Evolutionary conservation across 768 basidiomycete species (phyloP), one percentile per base, ranked within the genome.

Genomic region (Collybia nuda): DNA sequence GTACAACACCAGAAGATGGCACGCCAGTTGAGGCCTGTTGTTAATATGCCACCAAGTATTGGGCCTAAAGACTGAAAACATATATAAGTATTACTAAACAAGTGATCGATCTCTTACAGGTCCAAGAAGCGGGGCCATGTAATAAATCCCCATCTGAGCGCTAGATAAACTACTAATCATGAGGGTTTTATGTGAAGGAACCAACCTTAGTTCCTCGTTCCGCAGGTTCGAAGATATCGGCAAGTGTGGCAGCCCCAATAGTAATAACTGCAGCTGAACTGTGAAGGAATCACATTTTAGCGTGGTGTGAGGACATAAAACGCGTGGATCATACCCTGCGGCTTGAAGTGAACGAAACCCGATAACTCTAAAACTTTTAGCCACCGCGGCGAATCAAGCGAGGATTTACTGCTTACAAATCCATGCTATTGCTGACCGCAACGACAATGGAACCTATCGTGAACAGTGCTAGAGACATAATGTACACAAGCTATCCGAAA

Each of bases 1-100:
- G 79, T 72, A 19, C 93, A 77, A 64, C 94, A 91, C 80, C 89
- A 95, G 64, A 95, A 92, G 0, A 83, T 81, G 6, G 85, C 81
- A 32, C 89, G 79, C 93, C 94, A 96, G 45, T 73, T 77, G 64
- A 85, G 85, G 0, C 72, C 77, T 47, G 83, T 74, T 0, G 88
- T 84, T 2, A 91, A 67, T 3, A 68, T 75, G 0, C 90, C 89
- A 2, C 90, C 90, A 40, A 90, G 56, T 17, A 91, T 76, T 5
- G 88, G 86, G 0, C 87, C 88, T 3, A 89, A 56, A n/a, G 79
- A 62, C 77, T 75, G 26, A 47, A 54, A 47, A 40, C 39, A 35
- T 40, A 12, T 26, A 18, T 35, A 15, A 45, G 46, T 2, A 24
- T 11, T 32, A 5, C 8, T 7, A 4, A 32, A 19, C 29, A 19